Evolutionary conservation across 495 filamentous ascomycete species (phyloP).

Genomic region (Xylaria grammica): DNA sequence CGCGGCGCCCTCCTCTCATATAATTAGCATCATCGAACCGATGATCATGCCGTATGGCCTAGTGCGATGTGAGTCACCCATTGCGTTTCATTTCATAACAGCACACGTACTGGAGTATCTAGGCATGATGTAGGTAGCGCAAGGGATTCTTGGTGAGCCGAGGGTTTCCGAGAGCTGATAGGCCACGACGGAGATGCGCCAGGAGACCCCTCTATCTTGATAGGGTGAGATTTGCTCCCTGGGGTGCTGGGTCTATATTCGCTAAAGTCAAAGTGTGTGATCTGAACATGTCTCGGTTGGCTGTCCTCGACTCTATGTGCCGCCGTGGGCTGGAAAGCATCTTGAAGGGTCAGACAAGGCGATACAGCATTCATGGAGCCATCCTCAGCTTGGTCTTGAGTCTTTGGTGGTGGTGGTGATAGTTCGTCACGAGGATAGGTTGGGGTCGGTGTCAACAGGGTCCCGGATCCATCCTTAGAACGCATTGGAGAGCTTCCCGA

Average conservation of each 20-base stretch:
- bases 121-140: neutral
- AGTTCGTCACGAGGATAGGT: neutral
- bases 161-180: neutral
- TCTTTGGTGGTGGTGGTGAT: neutral
- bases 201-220: slow-evolving; percentile 16
- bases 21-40: neutral
- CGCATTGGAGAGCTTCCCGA: neutral
- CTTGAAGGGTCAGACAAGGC: neutral
- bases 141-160: neutral
- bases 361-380: neutral
- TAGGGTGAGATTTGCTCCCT: slow-evolving; percentile 3
- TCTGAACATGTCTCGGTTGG: neutral
- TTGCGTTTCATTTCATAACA: neutral
- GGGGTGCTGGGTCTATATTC: slow-evolving; percentile 1
- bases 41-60: neutral
- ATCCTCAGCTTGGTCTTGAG: neutral
- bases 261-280: slow-evolving; percentile 8
- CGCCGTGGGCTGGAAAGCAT: neutral
- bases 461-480: neutral
- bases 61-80: neutral
- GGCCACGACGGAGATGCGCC: neutral
- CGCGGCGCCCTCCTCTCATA: neutral
- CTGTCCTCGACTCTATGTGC: neutral
- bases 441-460: neutral
- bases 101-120: neutral